Conservation (phyloP, 2,329 filamentous ascomycete species). For the Graphilbum ipis-grandicollis region DNA sequence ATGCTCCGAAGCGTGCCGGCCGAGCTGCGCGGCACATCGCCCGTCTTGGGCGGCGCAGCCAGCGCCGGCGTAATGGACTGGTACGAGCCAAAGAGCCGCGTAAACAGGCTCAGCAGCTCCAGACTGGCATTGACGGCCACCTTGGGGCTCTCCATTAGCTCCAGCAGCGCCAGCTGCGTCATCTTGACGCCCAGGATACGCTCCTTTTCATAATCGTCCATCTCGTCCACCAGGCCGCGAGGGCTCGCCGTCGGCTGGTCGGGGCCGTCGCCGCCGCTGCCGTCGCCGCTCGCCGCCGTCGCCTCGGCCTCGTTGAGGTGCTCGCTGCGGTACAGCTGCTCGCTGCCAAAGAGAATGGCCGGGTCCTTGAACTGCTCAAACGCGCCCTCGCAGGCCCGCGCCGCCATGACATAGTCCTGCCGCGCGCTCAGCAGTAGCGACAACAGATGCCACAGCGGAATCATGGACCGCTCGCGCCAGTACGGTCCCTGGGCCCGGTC, state of each 20-base stretch:
- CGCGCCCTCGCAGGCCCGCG: constrained; percentile 71
- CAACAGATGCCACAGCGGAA: constrained; percentile 84
- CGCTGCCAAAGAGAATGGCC: constrained; percentile 48
- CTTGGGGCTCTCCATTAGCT: constrained; percentile 67
- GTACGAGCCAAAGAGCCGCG: constrained; percentile 54
- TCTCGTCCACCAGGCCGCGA: constrained; percentile 53
- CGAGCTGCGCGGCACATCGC: constrained; percentile 46
- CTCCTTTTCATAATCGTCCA: constrained; percentile 73
- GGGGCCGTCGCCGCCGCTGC: constrained; percentile 14
- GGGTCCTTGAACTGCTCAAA: constrained; percentile 76
- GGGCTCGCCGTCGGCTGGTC: too few species aligned
- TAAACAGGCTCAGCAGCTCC: constrained; percentile 69
- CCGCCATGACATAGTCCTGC: constrained; percentile 68
- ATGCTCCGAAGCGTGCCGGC: constrained; percentile 54
- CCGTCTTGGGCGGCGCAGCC: constrained; percentile 8
- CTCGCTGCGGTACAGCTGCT: constrained; percentile 44
- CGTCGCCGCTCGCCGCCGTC: too few species aligned
- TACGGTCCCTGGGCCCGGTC: constrained; percentile 28
- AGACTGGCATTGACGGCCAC: constrained; percentile 77
- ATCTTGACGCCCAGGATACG: constrained; percentile 87
- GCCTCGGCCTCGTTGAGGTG: constrained; percentile 42
- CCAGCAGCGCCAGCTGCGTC: constrained; percentile 73
- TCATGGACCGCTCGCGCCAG: constrained; percentile 46
- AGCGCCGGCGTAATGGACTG: constrained; percentile 27
- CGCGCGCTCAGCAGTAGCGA: constrained; percentile 71